phyloP scores from a whole-genome alignment of 441 rosid species.

The Erodium texanum region DNA sequence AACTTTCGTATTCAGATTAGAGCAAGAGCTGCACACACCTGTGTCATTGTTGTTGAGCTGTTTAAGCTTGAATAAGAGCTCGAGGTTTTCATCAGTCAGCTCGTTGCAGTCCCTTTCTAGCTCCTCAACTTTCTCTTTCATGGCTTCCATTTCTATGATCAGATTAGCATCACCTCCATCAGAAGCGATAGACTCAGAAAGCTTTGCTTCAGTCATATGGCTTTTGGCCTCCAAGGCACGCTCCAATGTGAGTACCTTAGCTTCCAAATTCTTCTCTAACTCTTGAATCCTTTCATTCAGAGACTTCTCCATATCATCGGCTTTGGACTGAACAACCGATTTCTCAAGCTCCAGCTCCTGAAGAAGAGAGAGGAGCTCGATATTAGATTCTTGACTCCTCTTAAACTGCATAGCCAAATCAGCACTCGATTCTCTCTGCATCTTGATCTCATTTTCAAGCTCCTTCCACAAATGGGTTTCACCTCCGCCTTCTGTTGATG shows the following conservation, averaged over 20 bases:
- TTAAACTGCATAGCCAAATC: slow-evolving; percentile 38
- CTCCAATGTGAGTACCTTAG: too few relatives aligned
- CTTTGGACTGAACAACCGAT: slow-evolving; percentile 20
- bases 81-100: slow-evolving; percentile 60
- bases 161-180: too few relatives aligned
- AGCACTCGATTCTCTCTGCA: slow-evolving; percentile 37
- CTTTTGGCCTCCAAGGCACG: not conserved
- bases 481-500: too few relatives aligned
- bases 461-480: slow-evolving; percentile 26
- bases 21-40: slow-evolving; percentile 10
- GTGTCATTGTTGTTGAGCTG: slow-evolving; percentile 22
- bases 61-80: slow-evolving; percentile 40
- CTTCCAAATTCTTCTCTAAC: slow-evolving; percentile 29
- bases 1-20: slow-evolving; percentile 13
- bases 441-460: slow-evolving; percentile 41
- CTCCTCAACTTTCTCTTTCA: slow-evolving; percentile 43
- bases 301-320: slow-evolving; percentile 23
- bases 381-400: slow-evolving; percentile 52
- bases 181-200: too few relatives aligned
- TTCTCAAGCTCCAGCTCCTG: slow-evolving; percentile 34
- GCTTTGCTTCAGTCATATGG: too few relatives aligned
- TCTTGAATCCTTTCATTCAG: slow-evolving; percentile 25
- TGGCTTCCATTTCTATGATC: slow-evolving; percentile 26
- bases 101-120: slow-evolving; percentile 52
- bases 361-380: slow-evolving; percentile 50